Conservation (phyloP, 352 stramenopile genomes). For the Aphanomyces cochlioides region DNA sequence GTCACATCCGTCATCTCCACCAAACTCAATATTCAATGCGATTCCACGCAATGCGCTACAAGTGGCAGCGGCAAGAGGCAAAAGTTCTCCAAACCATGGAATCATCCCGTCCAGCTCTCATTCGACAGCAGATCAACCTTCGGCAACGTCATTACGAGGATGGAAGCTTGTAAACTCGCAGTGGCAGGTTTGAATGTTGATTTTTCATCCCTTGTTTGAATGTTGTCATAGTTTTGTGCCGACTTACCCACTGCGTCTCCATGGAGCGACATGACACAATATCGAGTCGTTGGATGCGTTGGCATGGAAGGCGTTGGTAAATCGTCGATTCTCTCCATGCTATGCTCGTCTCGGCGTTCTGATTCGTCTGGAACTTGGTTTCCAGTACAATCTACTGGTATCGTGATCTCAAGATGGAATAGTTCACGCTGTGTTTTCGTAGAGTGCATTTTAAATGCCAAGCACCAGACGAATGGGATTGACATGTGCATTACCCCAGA, state of each 20-base stretch:
- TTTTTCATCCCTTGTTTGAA: background rate
- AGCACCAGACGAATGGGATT: constrained; percentile 52
- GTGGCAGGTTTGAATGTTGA: constrained; percentile 11
- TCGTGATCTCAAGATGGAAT: background rate
- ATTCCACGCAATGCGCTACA: background rate
- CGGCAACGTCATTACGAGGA: background rate
- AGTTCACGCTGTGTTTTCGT: background rate
- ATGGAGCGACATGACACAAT: constrained; percentile 66
- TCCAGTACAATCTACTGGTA: constrained; percentile 41
- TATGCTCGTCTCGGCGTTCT: constrained; percentile 30
- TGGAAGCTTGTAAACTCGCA: constrained; percentile 28
- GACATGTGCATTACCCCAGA: constrained; percentile 49
- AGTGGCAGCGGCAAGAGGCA: constrained; percentile 1
- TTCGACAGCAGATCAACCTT: no score
- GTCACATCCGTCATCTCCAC: constrained; percentile 17
- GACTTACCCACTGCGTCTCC: background rate
- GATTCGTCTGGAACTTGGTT: constrained; percentile 36
- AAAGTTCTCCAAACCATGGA: background rate
- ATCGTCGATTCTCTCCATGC: constrained; percentile 60
- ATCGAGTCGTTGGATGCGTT: constrained; percentile 62
- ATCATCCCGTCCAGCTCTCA: background rate
- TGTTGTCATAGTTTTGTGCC: constrained; percentile 11
- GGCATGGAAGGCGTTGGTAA: constrained; percentile 70
- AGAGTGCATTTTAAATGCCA: constrained; percentile 23
- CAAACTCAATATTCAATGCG: background rate